phyloP scores from a whole-genome alignment of 768 basidiomycete species.

The Candolleomyces eurysporus region DNA sequence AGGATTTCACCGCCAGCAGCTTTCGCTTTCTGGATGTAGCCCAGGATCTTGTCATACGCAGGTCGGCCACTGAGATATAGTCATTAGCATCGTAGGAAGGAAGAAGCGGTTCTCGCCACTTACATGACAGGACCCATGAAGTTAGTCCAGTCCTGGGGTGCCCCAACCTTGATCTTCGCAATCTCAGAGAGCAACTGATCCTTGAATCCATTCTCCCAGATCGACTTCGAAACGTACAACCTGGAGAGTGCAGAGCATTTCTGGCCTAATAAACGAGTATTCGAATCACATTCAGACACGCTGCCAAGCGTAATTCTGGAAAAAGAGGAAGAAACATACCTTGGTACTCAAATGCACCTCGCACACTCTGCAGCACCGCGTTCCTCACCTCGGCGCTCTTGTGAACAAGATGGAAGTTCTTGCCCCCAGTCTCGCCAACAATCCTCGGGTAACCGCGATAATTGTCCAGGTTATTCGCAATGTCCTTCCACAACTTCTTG shows the following conservation, averaged over 20 bases:
- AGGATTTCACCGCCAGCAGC: constrained; percentile 87
- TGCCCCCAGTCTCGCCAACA: constrained; percentile 97
- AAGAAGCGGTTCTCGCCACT: constrained; percentile 12
- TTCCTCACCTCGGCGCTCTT: constrained; percentile 82
- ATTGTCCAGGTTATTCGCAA: constrained; percentile 80
- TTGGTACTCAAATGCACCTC: constrained; percentile 95
- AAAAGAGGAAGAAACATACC: constrained; percentile 40
- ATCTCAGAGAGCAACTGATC: constrained; percentile 71
- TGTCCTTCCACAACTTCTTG: constrained; percentile 95
- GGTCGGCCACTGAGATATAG: constrained; percentile 57
- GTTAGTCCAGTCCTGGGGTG: constrained; percentile 70
- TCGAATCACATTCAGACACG: background rate
- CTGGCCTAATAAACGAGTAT: constrained; percentile 57
- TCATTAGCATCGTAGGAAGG: constrained; percentile 4
- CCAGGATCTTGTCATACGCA: constrained; percentile 83
- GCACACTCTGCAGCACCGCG: constrained; percentile 85
- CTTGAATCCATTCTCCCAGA: constrained; percentile 88
- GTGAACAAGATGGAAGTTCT: constrained; percentile 97
- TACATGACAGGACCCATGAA: constrained; percentile 98
- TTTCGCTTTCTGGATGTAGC: constrained; percentile 85
- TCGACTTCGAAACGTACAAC: constrained; percentile 81
- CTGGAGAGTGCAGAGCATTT: constrained; percentile 96
- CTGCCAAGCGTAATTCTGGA: background rate
- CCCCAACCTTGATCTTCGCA: constrained; percentile 83
- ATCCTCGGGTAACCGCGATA: constrained; percentile 92